Conservation (phyloP, 306 rosid species). For the Hippophae gyantsensis region DNA sequence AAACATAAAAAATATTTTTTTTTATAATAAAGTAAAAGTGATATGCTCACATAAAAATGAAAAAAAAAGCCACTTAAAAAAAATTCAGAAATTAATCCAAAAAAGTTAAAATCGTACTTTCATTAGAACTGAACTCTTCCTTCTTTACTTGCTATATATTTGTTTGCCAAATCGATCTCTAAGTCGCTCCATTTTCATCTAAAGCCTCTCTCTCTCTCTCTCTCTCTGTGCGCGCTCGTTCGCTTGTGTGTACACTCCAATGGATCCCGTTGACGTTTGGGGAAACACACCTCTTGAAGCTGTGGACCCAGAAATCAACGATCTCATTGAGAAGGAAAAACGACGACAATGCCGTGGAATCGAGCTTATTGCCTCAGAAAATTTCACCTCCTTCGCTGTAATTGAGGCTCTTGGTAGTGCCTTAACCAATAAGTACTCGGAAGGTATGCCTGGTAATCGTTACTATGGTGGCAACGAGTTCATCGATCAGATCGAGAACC, state of each 20-base stretch:
- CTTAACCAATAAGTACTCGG: conserved; percentile 86
- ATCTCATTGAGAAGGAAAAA: conserved; percentile 80
- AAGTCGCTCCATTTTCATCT: neutral
- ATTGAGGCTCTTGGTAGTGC: conserved; percentile 87
- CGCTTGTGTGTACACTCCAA: neutral
- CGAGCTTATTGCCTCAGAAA: conserved; percentile 88
- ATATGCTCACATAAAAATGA: too few relatives aligned
- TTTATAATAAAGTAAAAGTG: too few relatives aligned
- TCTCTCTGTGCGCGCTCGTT: neutral
- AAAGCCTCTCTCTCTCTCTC: neutral
- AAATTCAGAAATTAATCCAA: neutral
- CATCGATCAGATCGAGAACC: conserved; percentile 83
- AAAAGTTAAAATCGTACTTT: conserved; percentile 9
- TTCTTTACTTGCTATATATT: neutral
- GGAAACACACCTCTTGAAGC: conserved; percentile 50
- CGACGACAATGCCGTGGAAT: conserved; percentile 90
- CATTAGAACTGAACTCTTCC: neutral
- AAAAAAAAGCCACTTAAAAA: neutral
- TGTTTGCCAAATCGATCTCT: neutral
- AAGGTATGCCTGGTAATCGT: conserved; percentile 85
- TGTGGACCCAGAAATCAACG: conserved; percentile 78
- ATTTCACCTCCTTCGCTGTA: conserved; percentile 92
- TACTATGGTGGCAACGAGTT: conserved; percentile 91
- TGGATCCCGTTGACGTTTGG: conserved; percentile 74
- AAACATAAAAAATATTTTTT: too few relatives aligned